Evolutionary conservation across 805 yeast genomes (phyloP).

Genomic region (Candida pseudofarinosa): DNA sequence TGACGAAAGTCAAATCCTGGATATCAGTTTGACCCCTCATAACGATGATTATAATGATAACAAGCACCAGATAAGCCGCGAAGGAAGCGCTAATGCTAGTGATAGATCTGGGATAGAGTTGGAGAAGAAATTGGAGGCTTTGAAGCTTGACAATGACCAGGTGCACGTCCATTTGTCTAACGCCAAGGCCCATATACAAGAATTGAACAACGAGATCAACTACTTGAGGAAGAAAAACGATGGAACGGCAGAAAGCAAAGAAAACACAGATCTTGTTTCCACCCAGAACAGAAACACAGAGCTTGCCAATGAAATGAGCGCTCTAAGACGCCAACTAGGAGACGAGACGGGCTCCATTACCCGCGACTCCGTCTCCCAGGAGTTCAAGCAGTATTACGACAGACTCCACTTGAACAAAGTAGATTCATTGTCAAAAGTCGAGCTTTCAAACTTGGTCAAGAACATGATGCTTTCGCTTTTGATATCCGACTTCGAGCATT

Average conservation of each 20-base stretch:
- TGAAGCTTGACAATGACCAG: conserved; percentile 5
- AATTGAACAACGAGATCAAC: conserved; percentile 16
- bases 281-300: not conserved
- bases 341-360: conserved; percentile 11
- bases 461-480: conserved; percentile 31
- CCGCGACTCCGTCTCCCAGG: conserved; percentile 13
- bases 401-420: conserved; percentile 24
- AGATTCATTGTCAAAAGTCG: conserved; percentile 24
- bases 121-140: not conserved
- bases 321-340: conserved; percentile 11
- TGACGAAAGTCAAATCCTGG: not conserved
- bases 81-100: conserved; percentile 2
- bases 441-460: conserved; percentile 29
- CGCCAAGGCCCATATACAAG: conserved; percentile 13
- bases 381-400: conserved; percentile 21
- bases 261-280: not conserved
- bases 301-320: not conserved
- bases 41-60: conserved; percentile 1
- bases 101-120: not conserved
- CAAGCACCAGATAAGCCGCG: not conserved
- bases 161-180: conserved; percentile 11
- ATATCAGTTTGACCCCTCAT: not conserved
- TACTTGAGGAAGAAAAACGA: conserved; percentile 3
- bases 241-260: not conserved
- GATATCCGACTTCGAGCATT: conserved; percentile 23